Evolutionary conservation across 2,329 filamentous ascomycete genomes (phyloP).

Genomic region (Exophiala bonariae): DNA sequence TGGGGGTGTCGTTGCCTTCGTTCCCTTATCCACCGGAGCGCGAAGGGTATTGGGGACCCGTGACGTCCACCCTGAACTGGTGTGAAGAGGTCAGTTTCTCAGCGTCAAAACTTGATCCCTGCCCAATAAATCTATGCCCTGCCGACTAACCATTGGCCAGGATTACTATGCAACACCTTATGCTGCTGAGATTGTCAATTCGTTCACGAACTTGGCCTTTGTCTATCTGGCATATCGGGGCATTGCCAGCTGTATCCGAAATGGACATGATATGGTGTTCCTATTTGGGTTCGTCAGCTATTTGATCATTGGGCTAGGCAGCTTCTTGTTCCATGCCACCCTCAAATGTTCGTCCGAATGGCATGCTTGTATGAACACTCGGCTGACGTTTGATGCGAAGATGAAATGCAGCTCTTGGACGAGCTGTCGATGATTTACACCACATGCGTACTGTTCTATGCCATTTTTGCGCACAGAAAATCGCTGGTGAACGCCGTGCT

Average conservation of each 20-base stretch:
- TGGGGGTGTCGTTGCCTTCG: constrained; percentile 1
- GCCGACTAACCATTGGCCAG: background rate
- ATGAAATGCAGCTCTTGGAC: constrained; percentile 56
- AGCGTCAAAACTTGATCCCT: no score
- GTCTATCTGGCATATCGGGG: constrained; percentile 74
- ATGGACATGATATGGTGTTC: constrained; percentile 76
- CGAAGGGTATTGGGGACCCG: constrained; percentile 13
- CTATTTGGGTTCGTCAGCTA: constrained; percentile 58
- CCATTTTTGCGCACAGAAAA: constrained; percentile 60
- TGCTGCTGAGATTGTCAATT: constrained; percentile 67
- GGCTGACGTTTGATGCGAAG: no score
- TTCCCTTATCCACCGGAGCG: constrained; percentile 8
- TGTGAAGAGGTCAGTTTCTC: constrained; percentile 9
- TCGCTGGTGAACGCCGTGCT: constrained; percentile 44
- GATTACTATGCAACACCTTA: constrained; percentile 9
- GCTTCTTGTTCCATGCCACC: constrained; percentile 54
- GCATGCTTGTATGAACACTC: no score
- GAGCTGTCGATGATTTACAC: constrained; percentile 63
- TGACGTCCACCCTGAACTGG: constrained; percentile 18
- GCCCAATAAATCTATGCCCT: no score
- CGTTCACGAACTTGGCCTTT: constrained; percentile 79
- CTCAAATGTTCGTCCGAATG: constrained; percentile 49
- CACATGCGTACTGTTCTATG: constrained; percentile 59
- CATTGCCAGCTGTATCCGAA: constrained; percentile 67
- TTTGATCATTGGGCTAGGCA: constrained; percentile 50